Base-by-base conservation (phyloP, 2,329 filamentous ascomycete species). In the Aspergillus texensis region DNA sequence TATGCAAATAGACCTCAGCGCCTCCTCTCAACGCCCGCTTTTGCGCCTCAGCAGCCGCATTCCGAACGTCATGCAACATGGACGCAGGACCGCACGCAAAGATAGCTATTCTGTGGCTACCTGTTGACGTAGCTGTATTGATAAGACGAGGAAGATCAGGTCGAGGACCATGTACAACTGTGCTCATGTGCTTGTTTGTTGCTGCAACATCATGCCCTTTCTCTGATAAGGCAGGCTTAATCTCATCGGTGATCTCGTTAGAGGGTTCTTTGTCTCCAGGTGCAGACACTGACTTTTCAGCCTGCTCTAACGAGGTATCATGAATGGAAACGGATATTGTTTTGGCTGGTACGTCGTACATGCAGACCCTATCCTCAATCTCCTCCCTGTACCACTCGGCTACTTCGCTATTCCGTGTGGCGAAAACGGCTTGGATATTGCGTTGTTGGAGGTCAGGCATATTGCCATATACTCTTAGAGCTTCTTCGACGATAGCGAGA, bases 61-160 rank as follows among this genome's bases (percentile, higher is more conserved):
- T 80, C 2, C 80, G 74, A 10, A 82, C 79, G 73, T 84, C 82
- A 57, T 81, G 72, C 58, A 83, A 74, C 82, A 84, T 82, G 4
- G 77, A 80, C 26, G 70, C 57, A 1, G 81, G 81, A 0, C 82
- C 82, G 61, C 82, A 84, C 19, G 79, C 77, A 57, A 78, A 80
- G 11, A 83, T 41, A 71, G 68, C 53, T 54, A 70, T 28, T 0
- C 46, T 6, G 57, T 43, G 5, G n/a, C 55, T 67, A 62, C 48
- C 39, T 71, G 60, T 32, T 32, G 57, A 63, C 39, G 65, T 48
- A 32, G 61, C 21, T 3, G 52, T 24, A 36, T 54, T 24, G 30
- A 72, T 64, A 6, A 78, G 65, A 0, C 57, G 48, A 9, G 72
- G 67, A 3, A 81, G 68, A 24, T 75, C 58, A 19, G 80, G 80